Base-by-base conservation (phyloP, 1,284 basidiomycete genomes). In the Papiliotrema fonsecae region DNA sequence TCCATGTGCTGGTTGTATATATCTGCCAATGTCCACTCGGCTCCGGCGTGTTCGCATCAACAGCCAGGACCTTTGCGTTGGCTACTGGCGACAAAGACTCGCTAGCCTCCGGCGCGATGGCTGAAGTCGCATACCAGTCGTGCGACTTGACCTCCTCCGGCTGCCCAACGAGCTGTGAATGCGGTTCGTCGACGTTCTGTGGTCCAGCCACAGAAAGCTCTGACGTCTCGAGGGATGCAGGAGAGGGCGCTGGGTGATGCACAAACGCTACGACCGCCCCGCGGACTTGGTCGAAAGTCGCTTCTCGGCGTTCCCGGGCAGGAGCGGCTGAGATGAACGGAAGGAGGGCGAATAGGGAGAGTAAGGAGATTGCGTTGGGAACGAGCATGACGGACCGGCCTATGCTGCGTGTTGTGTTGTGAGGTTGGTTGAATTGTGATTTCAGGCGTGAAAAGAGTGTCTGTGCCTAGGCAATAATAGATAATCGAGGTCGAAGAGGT, bases 1-100 rank as follows among this genome's bases (percentile, higher is more conserved):
- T 45, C 50, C 51, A 56, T 2, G 43, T 39, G 37, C 47, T 50
- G 18, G 50, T 45, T 21, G 44, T 34, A 32, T 49, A 52, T 1
- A 46, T 37, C n/a, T 44, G 25, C 51, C 54, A 56, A 27, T 53
- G 44, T 14, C 50, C 50, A 2, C 14, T n/a, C 24, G 10, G 19
- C 42, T 28, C n/a, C 7, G 5, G 13, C 32, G 24, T 22, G 16
- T 36, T 32, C 28, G n/a, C 36, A 21, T 37, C 13, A 18, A 21
- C 43, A n/a, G 32, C 43, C 6, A 45, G 43, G 6, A 45, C 43
- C 30, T 35, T 30, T 4, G 31, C 43, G 19, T 19, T 18, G 19
- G 36, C 36, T 9, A 32, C 9, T 9, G 30, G 30, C n/a, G 30
- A 32, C 10, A 32, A 10, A 32, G n/a, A n/a, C n/a, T 32, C 30